Evolutionary conservation across 768 basidiomycete genomes (phyloP).

Genomic region (Mycena rosella): DNA sequence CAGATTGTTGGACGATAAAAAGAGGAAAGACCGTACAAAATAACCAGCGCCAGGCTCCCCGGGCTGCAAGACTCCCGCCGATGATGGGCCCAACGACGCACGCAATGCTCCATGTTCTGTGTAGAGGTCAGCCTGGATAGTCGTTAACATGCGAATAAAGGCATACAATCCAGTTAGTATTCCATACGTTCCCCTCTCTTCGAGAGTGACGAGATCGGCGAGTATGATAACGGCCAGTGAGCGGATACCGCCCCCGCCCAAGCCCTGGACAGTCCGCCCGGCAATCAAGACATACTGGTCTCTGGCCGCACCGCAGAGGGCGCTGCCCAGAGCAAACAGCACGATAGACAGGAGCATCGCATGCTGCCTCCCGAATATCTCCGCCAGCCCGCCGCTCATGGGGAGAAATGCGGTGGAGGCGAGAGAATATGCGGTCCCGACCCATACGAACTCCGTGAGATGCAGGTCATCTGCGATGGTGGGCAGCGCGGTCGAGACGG

Average conservation of each 20-base stretch:
- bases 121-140: neutral
- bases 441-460: conserved; percentile 51
- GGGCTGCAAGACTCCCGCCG: conserved; percentile 48
- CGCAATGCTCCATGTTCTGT: conserved; percentile 51
- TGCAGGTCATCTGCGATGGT: conserved; percentile 45
- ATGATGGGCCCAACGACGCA: conserved; percentile 49
- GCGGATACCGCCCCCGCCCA: conserved; percentile 28
- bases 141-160: neutral
- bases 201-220: conserved; percentile 50
- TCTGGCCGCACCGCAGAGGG: conserved; percentile 48
- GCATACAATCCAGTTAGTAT: conserved; percentile 47
- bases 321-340: conserved; percentile 47
- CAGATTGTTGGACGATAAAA: neutral
- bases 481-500: conserved; percentile 43
- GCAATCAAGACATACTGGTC: conserved; percentile 47
- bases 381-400: conserved; percentile 49
- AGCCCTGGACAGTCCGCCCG: conserved; percentile 25
- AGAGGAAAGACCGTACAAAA: conserved; percentile 45
- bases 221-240: conserved; percentile 45
- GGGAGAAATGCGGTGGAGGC: conserved; percentile 54
- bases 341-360: conserved; percentile 40
- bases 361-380: conserved; percentile 46
- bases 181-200: conserved; percentile 49
- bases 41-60: conserved; percentile 56
- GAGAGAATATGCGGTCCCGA: conserved; percentile 55